Evolutionary conservation across 1,284 basidiomycete species (phyloP).

Genomic region (Rhodotorula sp.): DNA sequence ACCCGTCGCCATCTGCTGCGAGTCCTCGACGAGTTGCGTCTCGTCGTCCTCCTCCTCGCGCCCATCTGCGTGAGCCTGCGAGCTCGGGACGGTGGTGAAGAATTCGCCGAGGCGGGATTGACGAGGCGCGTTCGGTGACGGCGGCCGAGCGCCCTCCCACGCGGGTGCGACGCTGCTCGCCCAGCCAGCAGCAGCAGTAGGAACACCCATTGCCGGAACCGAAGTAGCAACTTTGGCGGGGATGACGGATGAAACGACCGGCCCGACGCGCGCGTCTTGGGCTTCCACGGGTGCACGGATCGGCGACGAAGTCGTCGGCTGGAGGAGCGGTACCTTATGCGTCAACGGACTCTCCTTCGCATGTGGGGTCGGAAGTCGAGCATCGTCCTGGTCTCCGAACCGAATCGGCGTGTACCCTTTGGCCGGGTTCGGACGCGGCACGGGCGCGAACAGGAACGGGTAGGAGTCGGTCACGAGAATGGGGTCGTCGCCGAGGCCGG

Average conservation of each 20-base stretch:
- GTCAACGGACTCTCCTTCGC: not conserved
- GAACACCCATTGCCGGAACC: too few species aligned
- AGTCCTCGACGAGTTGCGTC: conserved; percentile 3
- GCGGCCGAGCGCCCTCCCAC: conserved; percentile 12
- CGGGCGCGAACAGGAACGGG: not conserved
- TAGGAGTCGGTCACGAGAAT: not conserved
- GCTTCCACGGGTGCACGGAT: not conserved
- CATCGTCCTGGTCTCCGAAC: not conserved
- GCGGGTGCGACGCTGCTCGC: not conserved
- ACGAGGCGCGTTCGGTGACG: not conserved
- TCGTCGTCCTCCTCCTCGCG: conserved; percentile 3
- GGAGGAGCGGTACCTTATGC: not conserved
- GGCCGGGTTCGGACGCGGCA: not conserved
- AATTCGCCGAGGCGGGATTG: conserved; percentile 19
- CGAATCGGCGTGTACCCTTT: not conserved
- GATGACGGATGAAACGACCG: not conserved
- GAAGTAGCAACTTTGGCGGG: not conserved
- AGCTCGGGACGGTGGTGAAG: not conserved
- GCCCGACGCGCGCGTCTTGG: too few species aligned
- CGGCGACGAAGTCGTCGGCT: not conserved
- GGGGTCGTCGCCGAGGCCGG: not conserved
- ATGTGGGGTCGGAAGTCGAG: not conserved
- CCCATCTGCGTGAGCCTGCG: conserved; percentile 4
- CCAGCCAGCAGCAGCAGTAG: not conserved
- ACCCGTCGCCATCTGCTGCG: not conserved